These are phyloP conservation scores for Mariannaea sp. DNA, from an alignment of 2,329 filamentous ascomycete genomes.

Conservation along the genomic window DNA sequence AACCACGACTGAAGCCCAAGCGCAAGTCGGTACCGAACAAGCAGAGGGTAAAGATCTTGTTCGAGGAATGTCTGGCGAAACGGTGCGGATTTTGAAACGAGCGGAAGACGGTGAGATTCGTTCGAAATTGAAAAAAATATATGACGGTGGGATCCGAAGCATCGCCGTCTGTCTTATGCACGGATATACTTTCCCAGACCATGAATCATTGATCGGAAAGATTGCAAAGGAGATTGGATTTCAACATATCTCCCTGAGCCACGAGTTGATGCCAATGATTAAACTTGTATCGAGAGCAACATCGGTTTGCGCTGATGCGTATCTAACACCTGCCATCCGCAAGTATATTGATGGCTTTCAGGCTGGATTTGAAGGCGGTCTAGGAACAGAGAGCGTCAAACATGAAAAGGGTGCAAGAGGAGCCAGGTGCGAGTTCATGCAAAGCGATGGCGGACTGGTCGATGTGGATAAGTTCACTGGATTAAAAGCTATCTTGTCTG, in stretches of 20 bases:
- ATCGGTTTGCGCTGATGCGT: conserved; percentile 51
- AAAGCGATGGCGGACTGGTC: conserved; percentile 76
- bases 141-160: conserved; percentile 71
- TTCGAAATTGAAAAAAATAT: conserved; percentile 65
- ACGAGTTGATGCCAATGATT: conserved; percentile 51
- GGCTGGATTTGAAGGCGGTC: conserved; percentile 77
- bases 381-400: conserved; percentile 77
- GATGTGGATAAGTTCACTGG: conserved; percentile 84
- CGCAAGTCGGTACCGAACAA: conserved; percentile 53
- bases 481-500: conserved; percentile 82
- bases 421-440: conserved; percentile 93
- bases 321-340: conserved; percentile 50
- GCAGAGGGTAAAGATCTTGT: conserved; percentile 64
- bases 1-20: conserved; percentile 58
- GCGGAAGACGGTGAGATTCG: conserved; percentile 60
- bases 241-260: conserved; percentile 69
- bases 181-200: conserved; percentile 86
- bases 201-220: conserved; percentile 77
- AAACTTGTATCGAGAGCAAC: conserved; percentile 50
- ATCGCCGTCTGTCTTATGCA: conserved; percentile 93
- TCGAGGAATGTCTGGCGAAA: conserved; percentile 70
- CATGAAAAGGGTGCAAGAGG: conserved; percentile 66
- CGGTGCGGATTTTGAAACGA: conserved; percentile 67
- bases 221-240: conserved; percentile 77
- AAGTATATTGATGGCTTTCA: conserved; percentile 72